Conservation (phyloP, 1,284 basidiomycete genomes). For the Ustilago sp. region DNA sequence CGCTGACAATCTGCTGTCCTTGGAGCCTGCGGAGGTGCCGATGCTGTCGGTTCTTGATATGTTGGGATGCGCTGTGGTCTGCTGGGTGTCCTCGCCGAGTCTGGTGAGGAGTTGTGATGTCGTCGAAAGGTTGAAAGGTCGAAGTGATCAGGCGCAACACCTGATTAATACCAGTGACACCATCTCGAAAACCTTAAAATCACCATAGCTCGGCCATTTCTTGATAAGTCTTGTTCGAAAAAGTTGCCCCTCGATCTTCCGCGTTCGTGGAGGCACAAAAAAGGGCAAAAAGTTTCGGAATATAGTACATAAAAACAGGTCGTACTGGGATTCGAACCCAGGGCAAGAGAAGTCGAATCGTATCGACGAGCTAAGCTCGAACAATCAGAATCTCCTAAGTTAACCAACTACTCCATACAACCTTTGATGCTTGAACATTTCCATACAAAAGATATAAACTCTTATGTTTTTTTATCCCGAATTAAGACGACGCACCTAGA, state of each 20-base stretch:
- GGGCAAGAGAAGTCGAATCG: slow-evolving; percentile 53
- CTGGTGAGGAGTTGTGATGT: too few species aligned
- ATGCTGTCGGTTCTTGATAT: too few species aligned
- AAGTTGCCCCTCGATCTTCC: background rate
- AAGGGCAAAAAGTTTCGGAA: slow-evolving; percentile 7
- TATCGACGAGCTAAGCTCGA: background rate
- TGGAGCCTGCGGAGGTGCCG: too few species aligned
- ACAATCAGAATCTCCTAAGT: slow-evolving; percentile 56
- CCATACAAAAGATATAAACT: background rate
- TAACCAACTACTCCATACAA: slow-evolving; percentile 58
- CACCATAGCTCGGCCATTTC: background rate
- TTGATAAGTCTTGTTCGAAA: background rate
- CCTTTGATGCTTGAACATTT: slow-evolving; percentile 8
- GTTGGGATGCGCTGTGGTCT: too few species aligned
- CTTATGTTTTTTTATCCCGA: accelerated
- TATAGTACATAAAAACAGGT: slow-evolving; percentile 1
- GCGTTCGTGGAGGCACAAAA: background rate
- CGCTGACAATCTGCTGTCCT: too few species aligned
- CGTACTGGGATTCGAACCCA: slow-evolving; percentile 59
- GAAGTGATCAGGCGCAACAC: too few species aligned
- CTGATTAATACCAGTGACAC: too few species aligned
- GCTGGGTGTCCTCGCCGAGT: too few species aligned
- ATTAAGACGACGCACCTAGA: slow-evolving; percentile 5
- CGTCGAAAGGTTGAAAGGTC: too few species aligned
- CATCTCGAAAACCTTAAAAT: background rate